Evolutionary conservation across 2,329 filamentous ascomycete genomes (phyloP).

Genomic region (Clarireedia homoeocarpa): DNA sequence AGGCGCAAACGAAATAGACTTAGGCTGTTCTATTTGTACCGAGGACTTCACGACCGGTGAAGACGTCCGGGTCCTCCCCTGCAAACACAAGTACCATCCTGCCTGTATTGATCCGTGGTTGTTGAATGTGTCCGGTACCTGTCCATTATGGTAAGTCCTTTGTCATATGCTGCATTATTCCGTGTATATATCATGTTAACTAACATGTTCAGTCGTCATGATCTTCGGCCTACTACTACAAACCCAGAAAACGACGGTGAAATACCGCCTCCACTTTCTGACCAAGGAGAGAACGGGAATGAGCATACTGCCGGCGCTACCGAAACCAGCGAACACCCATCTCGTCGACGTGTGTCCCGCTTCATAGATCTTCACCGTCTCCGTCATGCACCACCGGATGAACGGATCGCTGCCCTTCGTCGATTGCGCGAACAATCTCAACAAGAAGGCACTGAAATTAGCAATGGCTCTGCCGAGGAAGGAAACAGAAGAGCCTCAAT

Average conservation of each 20-base stretch:
- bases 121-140: conserved; percentile 61
- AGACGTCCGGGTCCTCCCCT: conserved; percentile 60
- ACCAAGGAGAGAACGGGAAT: conserved; percentile 19
- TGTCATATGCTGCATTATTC: too few species aligned
- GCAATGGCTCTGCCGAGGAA: conserved; percentile 18
- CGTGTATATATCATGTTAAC: background rate
- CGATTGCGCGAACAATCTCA: conserved; percentile 36
- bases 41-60: conserved; percentile 61
- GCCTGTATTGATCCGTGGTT: conserved; percentile 63
- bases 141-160: conserved; percentile 55
- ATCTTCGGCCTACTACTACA: conserved; percentile 28
- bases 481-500: conserved; percentile 22
- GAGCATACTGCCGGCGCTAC: conserved; percentile 32
- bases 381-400: conserved; percentile 50
- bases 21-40: conserved; percentile 61
- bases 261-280: conserved; percentile 23
- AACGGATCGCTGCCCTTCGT: conserved; percentile 53
- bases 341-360: conserved; percentile 40
- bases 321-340: conserved; percentile 29
- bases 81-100: conserved; percentile 61
- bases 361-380: conserved; percentile 50
- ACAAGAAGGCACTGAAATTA: conserved; percentile 9
- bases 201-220: conserved; percentile 29
- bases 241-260: conserved; percentile 18
- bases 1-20: conserved; percentile 19